These are phyloP conservation scores for Nakazawaea laoshanensis DNA, from an alignment of 805 yeast species.

Conservation along the genomic window DNA sequence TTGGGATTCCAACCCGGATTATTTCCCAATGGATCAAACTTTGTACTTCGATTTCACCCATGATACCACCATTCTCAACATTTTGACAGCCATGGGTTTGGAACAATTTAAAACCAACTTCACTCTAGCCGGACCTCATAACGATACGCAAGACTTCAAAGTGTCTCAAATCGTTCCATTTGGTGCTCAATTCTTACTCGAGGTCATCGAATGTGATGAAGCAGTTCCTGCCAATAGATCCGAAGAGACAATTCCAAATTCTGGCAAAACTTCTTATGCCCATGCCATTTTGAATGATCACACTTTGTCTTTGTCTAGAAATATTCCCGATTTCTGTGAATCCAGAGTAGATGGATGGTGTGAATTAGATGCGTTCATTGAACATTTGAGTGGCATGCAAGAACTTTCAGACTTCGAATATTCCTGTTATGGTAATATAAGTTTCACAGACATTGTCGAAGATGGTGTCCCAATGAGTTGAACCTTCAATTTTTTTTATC, in stretches of 20 bases:
- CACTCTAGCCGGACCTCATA: slow-evolving; percentile 10
- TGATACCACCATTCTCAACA: slow-evolving; percentile 6
- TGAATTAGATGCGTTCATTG: slow-evolving; percentile 11
- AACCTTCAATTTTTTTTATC: no score
- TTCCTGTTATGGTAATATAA: slow-evolving; percentile 5
- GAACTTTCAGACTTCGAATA: slow-evolving; percentile 4
- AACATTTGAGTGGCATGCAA: slow-evolving; percentile 10
- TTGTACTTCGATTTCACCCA: slow-evolving; percentile 9
- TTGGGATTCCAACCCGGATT: slow-evolving; percentile 3
- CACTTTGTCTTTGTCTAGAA: slow-evolving; percentile 11
- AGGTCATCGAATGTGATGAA: slow-evolving; percentile 23
- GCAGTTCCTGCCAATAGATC: slow-evolving; percentile 11
- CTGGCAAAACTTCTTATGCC: slow-evolving; percentile 8
- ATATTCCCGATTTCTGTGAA: slow-evolving; percentile 14
- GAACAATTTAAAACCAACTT: slow-evolving; percentile 9
- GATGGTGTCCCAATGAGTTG: slow-evolving; percentile 46
- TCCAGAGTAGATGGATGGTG: slow-evolving; percentile 16
- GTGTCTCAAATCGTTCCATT: slow-evolving; percentile 29
- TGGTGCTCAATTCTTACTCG: slow-evolving; percentile 30
- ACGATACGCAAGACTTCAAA: slow-evolving; percentile 11
- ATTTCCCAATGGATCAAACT: slow-evolving; percentile 8
- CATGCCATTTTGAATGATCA: slow-evolving; percentile 14
- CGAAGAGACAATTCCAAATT: slow-evolving; percentile 4
- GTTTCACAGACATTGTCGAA: slow-evolving; percentile 52
- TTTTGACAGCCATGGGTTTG: slow-evolving; percentile 6